Evolutionary conservation across 1,139 yeast genomes (phyloP).

Genomic region (Saccharomyces uvarum): DNA sequence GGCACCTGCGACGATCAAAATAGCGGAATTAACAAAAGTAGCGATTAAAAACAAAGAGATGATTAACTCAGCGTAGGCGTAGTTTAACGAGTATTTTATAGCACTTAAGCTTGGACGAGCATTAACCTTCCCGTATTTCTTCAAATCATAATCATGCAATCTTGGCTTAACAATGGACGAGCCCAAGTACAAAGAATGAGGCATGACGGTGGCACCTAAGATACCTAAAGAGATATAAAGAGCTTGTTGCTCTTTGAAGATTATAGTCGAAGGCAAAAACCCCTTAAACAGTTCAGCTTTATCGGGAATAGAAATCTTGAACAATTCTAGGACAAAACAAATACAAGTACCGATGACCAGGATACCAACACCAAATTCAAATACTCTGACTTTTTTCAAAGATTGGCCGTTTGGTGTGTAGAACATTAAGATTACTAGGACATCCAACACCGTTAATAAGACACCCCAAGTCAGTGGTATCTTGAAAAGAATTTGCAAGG

Average conservation of each 20-base stretch:
- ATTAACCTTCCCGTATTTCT: constrained; percentile 36
- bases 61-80: constrained; percentile 67
- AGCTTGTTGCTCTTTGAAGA: constrained; percentile 73
- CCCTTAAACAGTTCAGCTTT: constrained; percentile 57
- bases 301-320: constrained; percentile 53
- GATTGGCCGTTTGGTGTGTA: constrained; percentile 71
- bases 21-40: constrained; percentile 76
- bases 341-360: constrained; percentile 76
- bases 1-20: constrained; percentile 78
- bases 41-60: constrained; percentile 74
- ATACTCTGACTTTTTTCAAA: constrained; percentile 65
- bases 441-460: constrained; percentile 74
- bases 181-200: constrained; percentile 86
- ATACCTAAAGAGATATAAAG: constrained; percentile 82
- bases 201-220: constrained; percentile 97
- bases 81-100: constrained; percentile 59
- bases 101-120: constrained; percentile 60
- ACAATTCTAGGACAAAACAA: constrained; percentile 77
- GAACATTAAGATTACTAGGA: constrained; percentile 74
- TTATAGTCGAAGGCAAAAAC: constrained; percentile 66
- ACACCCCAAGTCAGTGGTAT: constrained; percentile 79
- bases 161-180: constrained; percentile 91
- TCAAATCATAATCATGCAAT: constrained; percentile 68
- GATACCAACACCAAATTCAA: constrained; percentile 71
- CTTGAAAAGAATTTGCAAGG: constrained; percentile 70